Evolutionary conservation across 257 asterid species (phyloP), one percentile per base, ranked within the genome.

Genomic region (Eucommia ulmoides): DNA sequence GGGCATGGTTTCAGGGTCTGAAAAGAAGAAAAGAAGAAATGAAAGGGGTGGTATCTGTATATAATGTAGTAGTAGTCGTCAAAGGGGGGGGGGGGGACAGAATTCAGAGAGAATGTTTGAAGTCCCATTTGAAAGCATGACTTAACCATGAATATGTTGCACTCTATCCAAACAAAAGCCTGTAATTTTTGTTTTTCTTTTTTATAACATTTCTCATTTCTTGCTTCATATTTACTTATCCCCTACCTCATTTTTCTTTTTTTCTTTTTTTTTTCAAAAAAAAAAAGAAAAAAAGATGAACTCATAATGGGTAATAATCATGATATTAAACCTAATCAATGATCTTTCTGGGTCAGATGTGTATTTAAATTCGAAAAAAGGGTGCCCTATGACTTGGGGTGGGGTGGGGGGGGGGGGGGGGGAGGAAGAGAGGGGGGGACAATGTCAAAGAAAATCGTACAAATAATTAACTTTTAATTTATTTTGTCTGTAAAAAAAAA

Each of bases 81-180:
- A 70, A 76, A 63, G 69, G 69, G 47, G 75, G 72, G 79, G 72
- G 52, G 60, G 69, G 69, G 47, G 75, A 76, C 83, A 76, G 52
- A 49, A 19, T n/a, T 23, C n/a, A 23, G 63, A 63, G 73, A 51
- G 75, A 63, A 75, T 69, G 73, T 72, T 66, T 51, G 44, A 57
- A 77, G 77, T 76, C 77, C 75, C 79, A 64, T 46, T 22, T 15
- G 51, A 57, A 69, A 60, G 72, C 72, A 60, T 66, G 75, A 49
- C 72, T 56, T 29, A 54, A 29, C 59, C 74, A 71, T 73, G 69
- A 77, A 51, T 64, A 57, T 73, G 75, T 73, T 70, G 66, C 72
- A 51, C 64, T 56, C 26, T 73, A 59, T 63, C 52, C 21, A 45
- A 51, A 48, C 67, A 68, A 46, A 18, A 19, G 15, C 16, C 45